Evolutionary conservation across 192 early-diverging fungal species (phyloP), one percentile per base, ranked within the genome.

Genomic region (Pilaira anomala): DNA sequence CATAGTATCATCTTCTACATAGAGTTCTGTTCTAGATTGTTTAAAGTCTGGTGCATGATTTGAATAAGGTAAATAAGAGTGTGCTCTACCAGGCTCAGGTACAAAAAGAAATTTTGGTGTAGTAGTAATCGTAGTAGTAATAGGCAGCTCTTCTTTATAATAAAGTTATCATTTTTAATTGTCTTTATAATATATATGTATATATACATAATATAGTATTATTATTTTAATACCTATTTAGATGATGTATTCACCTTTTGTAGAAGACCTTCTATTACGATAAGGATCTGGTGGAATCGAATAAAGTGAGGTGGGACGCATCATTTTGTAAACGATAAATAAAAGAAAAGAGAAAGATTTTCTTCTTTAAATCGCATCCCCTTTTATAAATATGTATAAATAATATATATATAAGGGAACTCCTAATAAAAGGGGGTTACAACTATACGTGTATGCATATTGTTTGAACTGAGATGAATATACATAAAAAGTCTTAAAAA

Each of bases 61-160:
- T 16, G 66, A 61, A 18, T 68, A 68, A 8, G 66, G 66, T 13
- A 68, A 26, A 33, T 68, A 68, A 21, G 66, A 68, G 26, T 68
- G 60, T 7, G 49, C 25, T 26, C 57, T 48, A 7, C 49, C 26
- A 18, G 49, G 44, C 3, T 53, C 26, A 48, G 29, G 62, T 30
- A 19, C 24, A 39, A 36, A 58, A 58, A 41, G 28, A 58, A 39
- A 40, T 30, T 18, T 18, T 25, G 19, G 49, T 11, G 58, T 29
- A 60, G 33, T 36, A 42, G 48, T 18, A 26, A 24, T 41, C 16
- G 50, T 51, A 39, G 46, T 29, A 46, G 19, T 19, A 50, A 62
- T 26, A 28, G 48, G 26, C n/a, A 21, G 19, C 12, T 39, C 40
- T 21, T 41, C 40, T 25, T 44, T 18, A 59, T n/a, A 19, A 44